Evolutionary conservation across 1,284 basidiomycete species (phyloP), one percentile per base, ranked within the genome.

Genomic region (Mycena citricolor): DNA sequence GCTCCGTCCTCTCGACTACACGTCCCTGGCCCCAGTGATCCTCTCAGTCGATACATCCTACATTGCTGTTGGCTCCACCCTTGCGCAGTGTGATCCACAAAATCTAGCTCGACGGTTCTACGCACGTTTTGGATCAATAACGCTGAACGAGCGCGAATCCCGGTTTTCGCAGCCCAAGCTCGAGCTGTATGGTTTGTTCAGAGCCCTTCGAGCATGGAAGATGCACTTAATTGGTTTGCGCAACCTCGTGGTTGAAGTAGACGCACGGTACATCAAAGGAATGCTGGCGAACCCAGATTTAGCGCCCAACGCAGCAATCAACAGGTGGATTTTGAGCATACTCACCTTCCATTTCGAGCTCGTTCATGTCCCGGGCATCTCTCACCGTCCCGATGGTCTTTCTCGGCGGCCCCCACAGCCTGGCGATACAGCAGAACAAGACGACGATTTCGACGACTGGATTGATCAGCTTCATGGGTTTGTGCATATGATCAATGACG

Each of bases 271-370:
- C 35, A 62, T 72, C 17, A 59, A 61, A 32, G 68, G 67, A 1
- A 71, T 71, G 68, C 36, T 70, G 2, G 60, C 59, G 13, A 58
- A 65, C 16, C 68, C 65, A 0, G 64, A 66, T 32, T 45, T 69
- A 4, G 60, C 62, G 5, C 67, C 68, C 0, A 69, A 65, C 38
- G 65, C 66, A 0, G 56, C 62, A 0, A 65, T 71, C 11, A 70
- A 70, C 34, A 39, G 63, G 7, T 73, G 70, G 68, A 70, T 71
- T 32, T 55, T 59, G 8, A 60, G 49, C 0, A 67, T 70, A 8
- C 34, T 66, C 1, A 47, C 67, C 10, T 73, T 67, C 43, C 36
- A 66, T 38, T 73, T 74, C 42, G 56, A 55, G 12, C 49, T 73
- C 0, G 44, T 55, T 0, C 69, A 73, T 37, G 55, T 68, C 1